Percentiles rank a stretch among this genome's conserved stretches.
Conservation (phyloP, 345 rosid species). For the Atalantia buxifolia region DNA sequence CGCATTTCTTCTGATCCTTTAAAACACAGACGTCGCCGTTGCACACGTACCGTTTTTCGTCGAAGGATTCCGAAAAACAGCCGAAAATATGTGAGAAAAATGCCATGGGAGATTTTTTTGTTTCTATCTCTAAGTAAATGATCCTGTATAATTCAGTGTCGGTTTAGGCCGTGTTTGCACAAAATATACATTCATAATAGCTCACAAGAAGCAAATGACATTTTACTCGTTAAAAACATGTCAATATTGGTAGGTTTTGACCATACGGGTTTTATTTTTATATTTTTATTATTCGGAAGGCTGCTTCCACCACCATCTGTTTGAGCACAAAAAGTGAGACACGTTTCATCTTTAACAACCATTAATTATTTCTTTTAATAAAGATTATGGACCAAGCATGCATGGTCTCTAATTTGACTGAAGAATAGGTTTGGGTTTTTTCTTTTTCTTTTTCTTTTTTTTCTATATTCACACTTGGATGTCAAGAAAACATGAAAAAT, state of each 20-base stretch:
- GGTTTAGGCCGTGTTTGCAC: not conserved
- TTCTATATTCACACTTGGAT: no score
- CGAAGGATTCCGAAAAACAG: conserved; percentile 29
- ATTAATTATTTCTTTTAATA: no score
- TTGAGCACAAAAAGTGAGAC: no score
- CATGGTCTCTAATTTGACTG: not conserved
- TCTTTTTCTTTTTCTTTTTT: no score
- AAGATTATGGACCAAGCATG: not conserved
- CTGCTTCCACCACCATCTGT: no score
- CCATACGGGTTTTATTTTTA: not conserved
- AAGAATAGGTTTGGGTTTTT: not conserved
- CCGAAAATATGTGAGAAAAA: conserved; percentile 32
- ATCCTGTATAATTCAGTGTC: no score
- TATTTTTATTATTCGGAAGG: not conserved
- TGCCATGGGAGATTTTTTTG: conserved; percentile 21
- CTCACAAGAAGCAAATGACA: no score
- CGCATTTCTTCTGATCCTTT: not conserved
- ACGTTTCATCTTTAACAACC: not conserved
- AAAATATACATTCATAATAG: not conserved
- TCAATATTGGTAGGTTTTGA: conserved; percentile 9
- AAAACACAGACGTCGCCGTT: conserved; percentile 42
- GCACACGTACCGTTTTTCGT: conserved; percentile 26
- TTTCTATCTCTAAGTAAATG: not conserved
- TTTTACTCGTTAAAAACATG: not conserved
- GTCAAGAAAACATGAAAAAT: no score